phyloP scores from a whole-genome alignment of 2,329 filamentous ascomycete genomes.

The Fusarium avenaceum region DNA sequence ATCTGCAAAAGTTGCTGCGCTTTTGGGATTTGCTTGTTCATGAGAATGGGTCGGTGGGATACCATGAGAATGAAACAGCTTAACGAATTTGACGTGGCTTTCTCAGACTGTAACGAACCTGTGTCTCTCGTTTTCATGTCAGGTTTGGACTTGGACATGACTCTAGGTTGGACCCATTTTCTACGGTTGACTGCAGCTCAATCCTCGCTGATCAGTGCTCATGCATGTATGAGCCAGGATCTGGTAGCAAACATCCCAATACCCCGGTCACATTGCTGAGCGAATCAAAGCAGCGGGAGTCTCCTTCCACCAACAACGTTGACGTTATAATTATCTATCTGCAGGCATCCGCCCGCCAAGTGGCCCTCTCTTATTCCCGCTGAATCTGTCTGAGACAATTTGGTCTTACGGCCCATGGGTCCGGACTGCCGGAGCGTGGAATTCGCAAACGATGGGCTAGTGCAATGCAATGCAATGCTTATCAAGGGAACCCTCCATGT shows the following conservation, averaged over 20 bases:
- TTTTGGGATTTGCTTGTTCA: not conserved
- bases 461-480: slow-evolving; percentile 39
- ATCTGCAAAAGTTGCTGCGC: slow-evolving; percentile 5
- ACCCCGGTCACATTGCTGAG: slow-evolving; percentile 13
- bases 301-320: slow-evolving; percentile 1
- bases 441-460: slow-evolving; percentile 28
- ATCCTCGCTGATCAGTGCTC: slow-evolving; percentile 27
- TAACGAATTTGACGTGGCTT: not conserved
- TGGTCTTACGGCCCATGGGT: slow-evolving; percentile 21
- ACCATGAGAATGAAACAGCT: slow-evolving; percentile 1
- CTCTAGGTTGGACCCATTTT: slow-evolving; percentile 4
- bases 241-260: slow-evolving; percentile 25
- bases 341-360: slow-evolving; percentile 20
- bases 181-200: slow-evolving; percentile 28
- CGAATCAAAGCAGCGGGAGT: slow-evolving; percentile 17
- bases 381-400: slow-evolving; percentile 9
- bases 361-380: slow-evolving; percentile 3
- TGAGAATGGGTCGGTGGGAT: slow-evolving; percentile 2
- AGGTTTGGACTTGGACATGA: slow-evolving; percentile 5
- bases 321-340: slow-evolving; percentile 18
- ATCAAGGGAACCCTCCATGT: slow-evolving; percentile 17
- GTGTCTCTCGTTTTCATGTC: slow-evolving; percentile 7
- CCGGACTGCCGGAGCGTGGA: slow-evolving; percentile 32
- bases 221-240: slow-evolving; percentile 31
- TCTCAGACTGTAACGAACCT: not conserved